Conservation (phyloP, 2,329 filamentous ascomycete genomes). For the Aspergillus terreus region DNA sequence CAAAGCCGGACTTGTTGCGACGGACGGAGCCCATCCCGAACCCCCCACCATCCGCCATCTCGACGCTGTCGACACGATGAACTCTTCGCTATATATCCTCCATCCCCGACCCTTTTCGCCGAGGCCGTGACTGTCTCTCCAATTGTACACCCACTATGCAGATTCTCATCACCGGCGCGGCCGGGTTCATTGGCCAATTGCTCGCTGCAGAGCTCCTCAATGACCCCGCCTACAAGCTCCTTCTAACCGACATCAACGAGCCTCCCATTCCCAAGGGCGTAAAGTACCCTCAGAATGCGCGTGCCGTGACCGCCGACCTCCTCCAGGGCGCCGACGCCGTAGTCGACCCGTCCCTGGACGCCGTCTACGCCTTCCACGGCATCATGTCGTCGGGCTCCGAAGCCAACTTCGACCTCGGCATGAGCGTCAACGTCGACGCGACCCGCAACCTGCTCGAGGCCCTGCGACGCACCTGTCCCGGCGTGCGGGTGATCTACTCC, state of each 20-base stretch:
- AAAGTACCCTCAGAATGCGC: slow-evolving; percentile 49
- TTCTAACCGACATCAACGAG: slow-evolving; percentile 56
- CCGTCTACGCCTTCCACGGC: slow-evolving; percentile 61
- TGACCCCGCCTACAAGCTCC: slow-evolving; percentile 45
- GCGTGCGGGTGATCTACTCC: slow-evolving; percentile 58
- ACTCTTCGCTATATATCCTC: background rate
- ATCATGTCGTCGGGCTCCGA: slow-evolving; percentile 65
- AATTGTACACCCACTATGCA: slow-evolving; percentile 30
- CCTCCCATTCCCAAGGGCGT: slow-evolving; percentile 50
- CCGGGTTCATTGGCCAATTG: slow-evolving; percentile 63
- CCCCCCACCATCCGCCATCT: slow-evolving; percentile 6
- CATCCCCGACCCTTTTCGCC: background rate
- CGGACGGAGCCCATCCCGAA: slow-evolving; percentile 23
- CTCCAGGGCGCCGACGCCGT: slow-evolving; percentile 40
- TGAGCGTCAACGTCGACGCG: slow-evolving; percentile 60
- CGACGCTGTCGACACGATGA: background rate
- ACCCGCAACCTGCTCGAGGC: slow-evolving; percentile 54
- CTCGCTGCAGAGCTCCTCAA: slow-evolving; percentile 55
- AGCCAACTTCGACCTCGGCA: slow-evolving; percentile 57
- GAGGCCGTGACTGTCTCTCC: background rate
- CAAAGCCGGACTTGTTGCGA: slow-evolving; percentile 33
- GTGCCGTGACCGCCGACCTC: slow-evolving; percentile 51
- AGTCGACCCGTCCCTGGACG: slow-evolving; percentile 45
- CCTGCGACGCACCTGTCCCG: slow-evolving; percentile 48
- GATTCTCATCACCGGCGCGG: slow-evolving; percentile 62